Conservation (phyloP, 2,329 filamentous ascomycete species). For the Hirsutella thompsonii region DNA sequence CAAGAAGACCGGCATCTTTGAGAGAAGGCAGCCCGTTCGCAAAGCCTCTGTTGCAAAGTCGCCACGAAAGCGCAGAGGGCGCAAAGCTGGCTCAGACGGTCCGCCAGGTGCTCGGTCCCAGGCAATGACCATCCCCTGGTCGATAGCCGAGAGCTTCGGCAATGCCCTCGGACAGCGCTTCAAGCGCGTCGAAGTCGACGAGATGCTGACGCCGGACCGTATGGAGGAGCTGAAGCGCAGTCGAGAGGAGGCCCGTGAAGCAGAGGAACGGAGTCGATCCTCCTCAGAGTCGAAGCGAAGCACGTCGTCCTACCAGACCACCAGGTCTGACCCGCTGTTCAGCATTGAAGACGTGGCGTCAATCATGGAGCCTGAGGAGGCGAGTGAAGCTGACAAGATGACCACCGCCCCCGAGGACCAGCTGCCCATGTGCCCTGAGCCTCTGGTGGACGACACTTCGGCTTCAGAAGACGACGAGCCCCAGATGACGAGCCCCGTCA, state of each 20-base stretch:
- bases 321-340: constrained; percentile 34
- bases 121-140: constrained; percentile 29
- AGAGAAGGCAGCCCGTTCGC: background rate
- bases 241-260: constrained; percentile 12
- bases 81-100: background rate
- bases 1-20: background rate
- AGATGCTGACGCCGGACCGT: constrained; percentile 42
- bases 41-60: background rate
- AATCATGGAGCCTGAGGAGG: constrained; percentile 23
- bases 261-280: constrained; percentile 2
- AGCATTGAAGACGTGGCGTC: constrained; percentile 33
- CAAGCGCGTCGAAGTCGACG: constrained; percentile 41
- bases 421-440: constrained; percentile 14
- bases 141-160: constrained; percentile 42
- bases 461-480: constrained; percentile 1
- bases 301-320: constrained; percentile 11
- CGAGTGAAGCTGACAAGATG: background rate
- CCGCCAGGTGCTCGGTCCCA: background rate
- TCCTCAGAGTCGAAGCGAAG: constrained; percentile 14
- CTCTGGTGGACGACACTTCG: constrained; percentile 5
- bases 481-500: background rate
- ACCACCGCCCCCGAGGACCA: constrained; percentile 2
- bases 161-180: constrained; percentile 44
- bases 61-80: background rate
- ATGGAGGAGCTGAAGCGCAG: constrained; percentile 31